Conservation (phyloP, 768 basidiomycete genomes). For the Termitomyces sp. region DNA sequence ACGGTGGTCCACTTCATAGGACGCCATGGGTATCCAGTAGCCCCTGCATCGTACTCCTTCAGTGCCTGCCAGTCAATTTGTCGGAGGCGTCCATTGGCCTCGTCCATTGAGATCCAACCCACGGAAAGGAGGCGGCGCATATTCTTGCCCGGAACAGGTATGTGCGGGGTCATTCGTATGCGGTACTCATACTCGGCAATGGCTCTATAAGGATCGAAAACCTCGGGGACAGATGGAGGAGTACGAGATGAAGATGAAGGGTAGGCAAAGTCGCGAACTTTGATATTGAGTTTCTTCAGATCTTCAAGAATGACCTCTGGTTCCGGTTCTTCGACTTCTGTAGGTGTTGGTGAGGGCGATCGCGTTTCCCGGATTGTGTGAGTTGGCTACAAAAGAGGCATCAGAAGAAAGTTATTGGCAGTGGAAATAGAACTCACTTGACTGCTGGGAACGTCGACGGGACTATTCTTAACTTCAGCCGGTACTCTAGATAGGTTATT, state of each 20-base stretch:
- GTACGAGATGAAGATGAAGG: conserved; percentile 1
- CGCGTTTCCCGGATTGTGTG: conserved; percentile 4
- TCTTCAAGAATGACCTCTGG: conserved; percentile 25
- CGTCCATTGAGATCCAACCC: conserved; percentile 31
- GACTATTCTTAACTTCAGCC: neutral
- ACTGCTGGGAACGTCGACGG: conserved; percentile 1
- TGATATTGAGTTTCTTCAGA: conserved; percentile 27
- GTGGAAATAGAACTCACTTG: conserved; percentile 3
- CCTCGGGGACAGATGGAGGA: conserved; percentile 21
- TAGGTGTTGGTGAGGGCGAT: conserved; percentile 28
- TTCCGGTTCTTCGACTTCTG: conserved; percentile 32
- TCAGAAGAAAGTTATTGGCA: neutral
- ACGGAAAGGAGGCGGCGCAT: conserved; percentile 32
- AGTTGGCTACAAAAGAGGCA: neutral
- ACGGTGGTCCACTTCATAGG: conserved; percentile 9
- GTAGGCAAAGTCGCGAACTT: conserved; percentile 37
- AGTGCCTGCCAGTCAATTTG: conserved; percentile 31
- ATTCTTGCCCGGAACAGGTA: conserved; percentile 30
- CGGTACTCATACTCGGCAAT: conserved; percentile 37
- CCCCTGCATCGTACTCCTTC: conserved; percentile 18
- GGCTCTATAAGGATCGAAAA: conserved; percentile 33
- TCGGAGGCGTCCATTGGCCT: conserved; percentile 24
- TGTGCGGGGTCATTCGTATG: conserved; percentile 22
- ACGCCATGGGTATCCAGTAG: conserved; percentile 13
- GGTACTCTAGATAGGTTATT: neutral